These are phyloP conservation scores for Aspergillus nidulans DNA, from an alignment of 495 filamentous ascomycete genomes.

Conservation along the genomic window DNA sequence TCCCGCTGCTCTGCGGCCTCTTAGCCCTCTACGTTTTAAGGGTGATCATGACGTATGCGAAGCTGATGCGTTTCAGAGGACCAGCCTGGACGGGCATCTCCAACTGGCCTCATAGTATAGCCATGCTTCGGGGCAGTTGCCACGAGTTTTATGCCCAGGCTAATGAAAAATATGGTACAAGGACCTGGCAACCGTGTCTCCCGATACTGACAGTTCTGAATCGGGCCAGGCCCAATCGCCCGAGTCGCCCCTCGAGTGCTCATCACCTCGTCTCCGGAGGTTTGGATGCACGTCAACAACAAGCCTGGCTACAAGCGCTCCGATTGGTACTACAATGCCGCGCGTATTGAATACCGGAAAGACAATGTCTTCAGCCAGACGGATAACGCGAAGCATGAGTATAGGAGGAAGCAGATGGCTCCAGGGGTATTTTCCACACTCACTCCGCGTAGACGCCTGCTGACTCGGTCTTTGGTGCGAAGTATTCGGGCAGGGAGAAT, in stretches of 20 bases:
- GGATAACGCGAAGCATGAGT: conserved; percentile 21
- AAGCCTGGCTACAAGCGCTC: conserved; percentile 24
- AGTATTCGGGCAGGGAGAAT: too few species aligned
- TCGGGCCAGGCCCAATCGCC: conserved; percentile 23
- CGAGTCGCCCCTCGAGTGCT: conserved; percentile 20
- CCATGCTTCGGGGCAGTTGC: conserved; percentile 23
- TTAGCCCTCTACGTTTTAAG: conserved; percentile 13
- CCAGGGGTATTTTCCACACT: conserved; percentile 17
- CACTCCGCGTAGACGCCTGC: too few species aligned
- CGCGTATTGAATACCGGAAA: conserved; percentile 18
- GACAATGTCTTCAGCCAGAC: conserved; percentile 26
- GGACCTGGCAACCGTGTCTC: not conserved
- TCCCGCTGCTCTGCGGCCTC: conserved; percentile 11
- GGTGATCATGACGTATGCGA: conserved; percentile 7
- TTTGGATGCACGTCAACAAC: conserved; percentile 25
- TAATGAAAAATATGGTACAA: conserved; percentile 30
- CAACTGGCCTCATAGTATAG: conserved; percentile 28
- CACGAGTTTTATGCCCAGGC: conserved; percentile 28
- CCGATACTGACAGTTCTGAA: not conserved
- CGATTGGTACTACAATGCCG: conserved; percentile 24
- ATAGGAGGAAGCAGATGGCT: conserved; percentile 24
- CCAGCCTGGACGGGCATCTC: conserved; percentile 22
- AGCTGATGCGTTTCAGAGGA: not conserved
- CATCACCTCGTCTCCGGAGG: conserved; percentile 25
- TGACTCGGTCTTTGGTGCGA: too few species aligned